Evolutionary conservation across 2,329 filamentous ascomycete species (phyloP).

Genomic region (Sporothrix protearum): DNA sequence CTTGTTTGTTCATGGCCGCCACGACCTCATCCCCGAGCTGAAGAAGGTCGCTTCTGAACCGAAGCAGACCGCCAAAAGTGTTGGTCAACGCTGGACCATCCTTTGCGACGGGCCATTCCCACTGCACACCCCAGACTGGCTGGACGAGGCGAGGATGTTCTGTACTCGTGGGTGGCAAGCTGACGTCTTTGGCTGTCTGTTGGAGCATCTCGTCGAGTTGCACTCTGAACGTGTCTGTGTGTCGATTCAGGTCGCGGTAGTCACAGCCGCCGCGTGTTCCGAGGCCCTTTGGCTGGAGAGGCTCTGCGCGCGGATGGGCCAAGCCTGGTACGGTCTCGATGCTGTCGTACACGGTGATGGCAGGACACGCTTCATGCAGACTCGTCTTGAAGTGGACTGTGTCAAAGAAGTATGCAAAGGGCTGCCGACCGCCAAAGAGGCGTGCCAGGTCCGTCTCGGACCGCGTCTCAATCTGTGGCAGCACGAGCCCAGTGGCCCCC

Average conservation of each 20-base stretch:
- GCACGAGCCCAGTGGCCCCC: constrained; percentile 44
- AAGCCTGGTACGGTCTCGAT: constrained; percentile 40
- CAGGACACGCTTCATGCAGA: constrained; percentile 40
- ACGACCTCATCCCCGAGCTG: constrained; percentile 39
- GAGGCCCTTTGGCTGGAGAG: constrained; percentile 43
- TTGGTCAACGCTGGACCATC: constrained; percentile 47
- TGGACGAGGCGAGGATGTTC: constrained; percentile 40
- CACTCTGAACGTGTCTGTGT: constrained; percentile 40
- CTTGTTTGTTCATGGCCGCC: constrained; percentile 26
- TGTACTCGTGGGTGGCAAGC: constrained; percentile 25
- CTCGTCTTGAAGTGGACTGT: constrained; percentile 43
- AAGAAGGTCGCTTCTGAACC: constrained; percentile 43
- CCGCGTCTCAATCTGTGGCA: constrained; percentile 46
- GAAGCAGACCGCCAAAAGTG: constrained; percentile 43
- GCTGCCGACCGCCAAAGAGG: constrained; percentile 41
- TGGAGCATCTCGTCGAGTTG: constrained; percentile 37
- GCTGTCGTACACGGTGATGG: constrained; percentile 42
- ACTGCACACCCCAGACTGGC: constrained; percentile 45
- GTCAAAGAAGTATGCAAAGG: constrained; percentile 48
- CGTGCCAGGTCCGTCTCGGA: constrained; percentile 42
- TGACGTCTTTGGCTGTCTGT: constrained; percentile 32
- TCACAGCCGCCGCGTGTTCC: constrained; percentile 41
- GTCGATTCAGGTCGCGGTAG: constrained; percentile 41
- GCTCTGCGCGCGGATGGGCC: constrained; percentile 36
- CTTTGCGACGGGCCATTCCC: constrained; percentile 45